Evolutionary conservation across 1,139 yeast species (phyloP), one percentile per base, ranked within the genome.

Genomic region (Geotrichum bryndzae): DNA sequence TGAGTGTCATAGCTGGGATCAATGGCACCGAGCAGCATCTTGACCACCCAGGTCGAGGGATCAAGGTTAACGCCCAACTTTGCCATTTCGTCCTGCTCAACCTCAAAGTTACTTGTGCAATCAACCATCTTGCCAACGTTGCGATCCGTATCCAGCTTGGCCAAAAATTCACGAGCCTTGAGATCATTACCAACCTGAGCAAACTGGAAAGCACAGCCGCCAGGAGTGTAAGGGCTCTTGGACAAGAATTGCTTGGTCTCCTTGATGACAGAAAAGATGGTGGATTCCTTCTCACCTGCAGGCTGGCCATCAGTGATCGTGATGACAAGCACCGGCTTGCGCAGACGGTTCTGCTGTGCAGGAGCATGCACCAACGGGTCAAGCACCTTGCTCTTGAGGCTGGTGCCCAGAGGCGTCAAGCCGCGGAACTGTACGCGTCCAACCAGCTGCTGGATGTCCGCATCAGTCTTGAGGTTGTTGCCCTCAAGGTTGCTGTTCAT

Each of bases 81-180:
- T 22, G 70, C 68, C 73, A 72, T 71, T 63, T 72, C 74, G 51
- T 72, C 74, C 58, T 72, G 73, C 64, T 72, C 75, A 23, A 68
- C 70, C 61, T 72, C 75, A 59, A 67, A 72, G 58, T 67, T 71
- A 61, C 69, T 65, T 6, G 74, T 72, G 60, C 73, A 69, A 57
- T 72, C 75, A 35, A 72, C 73, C 67, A 69, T 64, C 15, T 58
- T 61, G 22, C 75, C 75, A 22, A 72, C 73, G 8, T 66, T 66
- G 13, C 68, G 71, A 57, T 72, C 74, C n/a, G 64, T 58, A 53
- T 72, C 74, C n/a, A 72, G 66, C 60, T 64, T 64, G 22, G 68
- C 65, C 46, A 72, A 61, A 64, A 72, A 72, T 15, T 72, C 70
- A 7, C 74, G 65, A 4, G 75, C 75, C 63, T 70, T 70, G 57